A percentile compares a stretch with the other conserved stretches of the same genome.
phyloP scores from a whole-genome alignment of 2,329 filamentous ascomycete genomes.

The Cladosporium phlei region DNA sequence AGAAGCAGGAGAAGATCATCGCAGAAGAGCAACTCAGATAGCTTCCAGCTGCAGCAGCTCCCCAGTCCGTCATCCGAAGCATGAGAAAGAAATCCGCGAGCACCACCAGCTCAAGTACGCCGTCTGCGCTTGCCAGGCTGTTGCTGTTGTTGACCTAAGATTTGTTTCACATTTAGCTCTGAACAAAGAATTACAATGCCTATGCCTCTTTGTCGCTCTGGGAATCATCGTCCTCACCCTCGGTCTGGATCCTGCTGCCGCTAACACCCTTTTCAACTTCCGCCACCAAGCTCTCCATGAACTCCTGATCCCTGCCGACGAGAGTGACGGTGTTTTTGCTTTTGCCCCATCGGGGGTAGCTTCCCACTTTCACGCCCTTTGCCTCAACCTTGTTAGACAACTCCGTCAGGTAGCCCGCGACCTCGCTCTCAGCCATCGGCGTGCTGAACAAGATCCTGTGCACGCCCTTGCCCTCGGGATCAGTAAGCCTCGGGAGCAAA shows the following conservation, averaged over 20 bases:
- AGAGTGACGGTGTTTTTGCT: conserved; percentile 84
- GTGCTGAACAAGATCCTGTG: conserved; percentile 79
- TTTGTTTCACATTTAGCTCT: conserved; percentile 1
- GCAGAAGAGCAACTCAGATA: conserved; percentile 4
- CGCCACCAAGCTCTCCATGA: conserved; percentile 69
- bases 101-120: no score
- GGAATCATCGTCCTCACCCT: conserved; percentile 55
- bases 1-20: conserved; percentile 3
- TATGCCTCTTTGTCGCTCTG: conserved; percentile 38
- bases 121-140: conserved; percentile 1
- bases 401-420: conserved; percentile 77
- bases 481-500: conserved; percentile 65
- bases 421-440: conserved; percentile 76
- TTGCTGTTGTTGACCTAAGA: no score
- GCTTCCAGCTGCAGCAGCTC: no score
- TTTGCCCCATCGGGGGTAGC: conserved; percentile 90
- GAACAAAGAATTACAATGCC: conserved; percentile 1
- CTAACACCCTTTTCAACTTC: conserved; percentile 75
- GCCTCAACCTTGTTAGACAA: conserved; percentile 68
- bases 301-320: conserved; percentile 69
- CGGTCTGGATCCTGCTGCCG: conserved; percentile 63
- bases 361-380: conserved; percentile 85
- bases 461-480: conserved; percentile 78
- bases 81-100: no score
- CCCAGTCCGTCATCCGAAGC: not conserved